Base-by-base conservation (phyloP, 768 basidiomycete genomes). In the Lactarius sanguifluus region DNA sequence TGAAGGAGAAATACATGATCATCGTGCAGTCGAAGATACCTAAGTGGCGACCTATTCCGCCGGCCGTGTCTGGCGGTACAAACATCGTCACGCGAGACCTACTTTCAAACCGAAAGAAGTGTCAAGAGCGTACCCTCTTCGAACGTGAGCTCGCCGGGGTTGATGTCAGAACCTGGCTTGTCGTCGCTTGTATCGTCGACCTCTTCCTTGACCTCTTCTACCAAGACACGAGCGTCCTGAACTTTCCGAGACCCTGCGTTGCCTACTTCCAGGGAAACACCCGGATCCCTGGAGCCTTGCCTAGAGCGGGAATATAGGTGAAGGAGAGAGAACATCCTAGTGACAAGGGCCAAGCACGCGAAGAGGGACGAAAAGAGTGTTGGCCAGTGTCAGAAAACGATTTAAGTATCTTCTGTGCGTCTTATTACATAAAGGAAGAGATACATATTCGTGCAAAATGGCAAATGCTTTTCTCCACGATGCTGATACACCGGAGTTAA, bases 11-110 rank as follows among this genome's bases (percentile, higher is more conserved):
- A 30, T 68, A 80, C 81, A 85, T 85, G 23, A 85, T 76, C 69
- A 86, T 79, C 0, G 85, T 86, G 66, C 84, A 86, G 54, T 80
- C 83, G 64, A 82, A 82, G 2, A 86, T 79, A 12, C 85, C 84
- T 0, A 85, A 76, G 70, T 86, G 84, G 47, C 85, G 80, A 3
- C 85, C 84, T 75, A 86, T 83, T 9, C 85, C 85, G 25, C 85
- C 85, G 5, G 82, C 82, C 4, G 80, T 75, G 67, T 80, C 85
- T 84, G 25, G 25, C 18, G 15, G 50, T 7, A 25, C 45, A 67
- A 32, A 63, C 30, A 3, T 36, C 25, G 9, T 7, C 32, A 4
- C 7, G 3, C 23, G 25, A 43, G 15, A 57, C 32, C 25, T 23
- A 45, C 34, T 4, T 4, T 12, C 25, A 34, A 34, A 34, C 34